Conservation (phyloP, 208 protist genomes). For the Wallacemonas sp. region DNA sequence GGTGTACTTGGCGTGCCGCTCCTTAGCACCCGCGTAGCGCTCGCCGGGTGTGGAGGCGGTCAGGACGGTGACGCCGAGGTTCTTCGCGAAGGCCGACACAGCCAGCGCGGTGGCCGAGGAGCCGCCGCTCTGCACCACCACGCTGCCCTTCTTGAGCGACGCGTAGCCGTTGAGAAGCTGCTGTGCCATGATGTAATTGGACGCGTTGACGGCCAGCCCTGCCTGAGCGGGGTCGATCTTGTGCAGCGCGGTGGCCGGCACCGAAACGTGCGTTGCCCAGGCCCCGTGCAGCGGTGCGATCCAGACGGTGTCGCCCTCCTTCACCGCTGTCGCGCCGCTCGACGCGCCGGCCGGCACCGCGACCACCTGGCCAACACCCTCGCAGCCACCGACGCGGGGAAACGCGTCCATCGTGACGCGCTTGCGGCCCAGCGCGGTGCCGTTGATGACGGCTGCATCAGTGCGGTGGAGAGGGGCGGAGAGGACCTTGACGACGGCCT, state of each 20-base stretch:
- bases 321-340: slow-evolving; percentile 30
- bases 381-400: slow-evolving; percentile 59
- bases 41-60: slow-evolving; percentile 66
- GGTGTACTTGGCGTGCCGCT: slow-evolving; percentile 53
- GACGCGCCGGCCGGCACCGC: slow-evolving; percentile 12
- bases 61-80: slow-evolving; percentile 46
- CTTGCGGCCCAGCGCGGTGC: slow-evolving; percentile 58
- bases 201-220: slow-evolving; percentile 63
- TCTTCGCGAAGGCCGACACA: slow-evolving; percentile 57
- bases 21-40: slow-evolving; percentile 58
- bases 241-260: slow-evolving; percentile 41
- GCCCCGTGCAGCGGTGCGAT: slow-evolving; percentile 65
- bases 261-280: slow-evolving; percentile 62
- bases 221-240: slow-evolving; percentile 55
- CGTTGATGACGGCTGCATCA: slow-evolving; percentile 73
- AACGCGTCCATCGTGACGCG: slow-evolving; percentile 38
- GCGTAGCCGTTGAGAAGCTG: slow-evolving; percentile 68
- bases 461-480: slow-evolving; percentile 63
- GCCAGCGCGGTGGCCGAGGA: slow-evolving; percentile 73
- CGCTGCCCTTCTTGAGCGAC: slow-evolving; percentile 45
- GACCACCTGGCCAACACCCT: slow-evolving; percentile 70
- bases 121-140: slow-evolving; percentile 79
- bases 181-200: slow-evolving; percentile 67
- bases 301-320: slow-evolving; percentile 81
- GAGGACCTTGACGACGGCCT: slow-evolving; percentile 66